These are phyloP conservation scores for Orbilia ellipsospora DNA, from an alignment of 2,329 filamentous ascomycete genomes.

Conservation along the genomic window DNA sequence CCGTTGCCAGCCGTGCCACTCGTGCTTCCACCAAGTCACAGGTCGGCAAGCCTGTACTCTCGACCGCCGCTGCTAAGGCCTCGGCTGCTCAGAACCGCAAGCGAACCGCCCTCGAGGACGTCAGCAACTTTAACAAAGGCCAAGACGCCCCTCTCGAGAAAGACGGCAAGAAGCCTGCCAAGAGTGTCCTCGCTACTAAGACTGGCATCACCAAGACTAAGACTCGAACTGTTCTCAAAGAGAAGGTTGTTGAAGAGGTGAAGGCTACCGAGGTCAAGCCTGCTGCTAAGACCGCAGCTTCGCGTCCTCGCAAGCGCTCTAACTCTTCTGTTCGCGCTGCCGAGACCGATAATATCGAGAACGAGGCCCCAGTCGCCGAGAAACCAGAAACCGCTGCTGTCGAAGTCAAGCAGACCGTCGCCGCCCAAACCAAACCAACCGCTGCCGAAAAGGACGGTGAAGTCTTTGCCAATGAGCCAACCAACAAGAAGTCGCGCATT, in stretches of 20 bases:
- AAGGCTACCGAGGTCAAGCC: slow-evolving; percentile 75
- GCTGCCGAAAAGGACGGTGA: slow-evolving; percentile 39
- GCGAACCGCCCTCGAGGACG: slow-evolving; percentile 87
- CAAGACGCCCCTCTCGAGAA: slow-evolving; percentile 69
- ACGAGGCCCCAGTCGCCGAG: slow-evolving; percentile 56
- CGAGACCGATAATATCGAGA: slow-evolving; percentile 57
- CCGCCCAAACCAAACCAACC: slow-evolving; percentile 29
- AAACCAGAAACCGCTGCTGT: slow-evolving; percentile 60
- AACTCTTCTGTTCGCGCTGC: slow-evolving; percentile 45
- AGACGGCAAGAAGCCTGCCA: slow-evolving; percentile 75
- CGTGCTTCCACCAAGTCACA: slow-evolving; percentile 47
- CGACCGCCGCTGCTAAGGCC: slow-evolving; percentile 65
- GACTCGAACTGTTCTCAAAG: slow-evolving; percentile 66
- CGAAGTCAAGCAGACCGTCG: slow-evolving; percentile 57
- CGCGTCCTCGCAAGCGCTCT: slow-evolving; percentile 57
- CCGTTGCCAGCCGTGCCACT: slow-evolving; percentile 51
- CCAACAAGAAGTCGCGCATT: slow-evolving; percentile 45
- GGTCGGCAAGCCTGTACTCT: slow-evolving; percentile 27
- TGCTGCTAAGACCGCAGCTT: slow-evolving; percentile 60
- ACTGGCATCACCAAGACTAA: slow-evolving; percentile 67
- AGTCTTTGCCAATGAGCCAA: slow-evolving; percentile 47
- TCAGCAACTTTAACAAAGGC: slow-evolving; percentile 94
- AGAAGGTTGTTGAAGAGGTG: slow-evolving; percentile 68
- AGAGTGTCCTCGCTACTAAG: slow-evolving; percentile 76
- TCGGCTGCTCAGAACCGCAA: slow-evolving; percentile 71